These are phyloP conservation scores for Thalassiosira mediterranea DNA, from an alignment of 352 stramenopile genomes.

Conservation along the genomic window DNA sequence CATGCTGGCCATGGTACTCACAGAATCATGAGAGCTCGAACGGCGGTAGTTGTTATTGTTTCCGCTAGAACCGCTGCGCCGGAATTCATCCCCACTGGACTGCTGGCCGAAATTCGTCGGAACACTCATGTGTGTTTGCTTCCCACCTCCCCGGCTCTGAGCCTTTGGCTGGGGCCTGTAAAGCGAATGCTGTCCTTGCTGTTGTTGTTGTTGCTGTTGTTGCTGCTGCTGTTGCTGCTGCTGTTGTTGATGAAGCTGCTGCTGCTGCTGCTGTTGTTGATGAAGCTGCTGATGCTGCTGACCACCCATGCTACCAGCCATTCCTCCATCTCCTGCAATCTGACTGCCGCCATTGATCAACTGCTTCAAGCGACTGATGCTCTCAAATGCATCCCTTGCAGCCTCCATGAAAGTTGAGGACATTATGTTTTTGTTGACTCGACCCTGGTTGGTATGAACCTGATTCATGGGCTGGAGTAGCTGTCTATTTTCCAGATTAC, in stretches of 20 bases:
- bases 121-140: no score
- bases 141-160: no score
- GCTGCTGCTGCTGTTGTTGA: conserved; percentile 9
- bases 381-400: conserved; percentile 9
- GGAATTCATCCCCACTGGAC: no score
- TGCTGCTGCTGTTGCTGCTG: background rate
- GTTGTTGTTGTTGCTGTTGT: background rate
- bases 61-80: no score
- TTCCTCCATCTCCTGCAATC: background rate
- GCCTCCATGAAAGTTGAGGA: background rate
- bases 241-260: background rate
- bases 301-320: background rate
- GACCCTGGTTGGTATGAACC: background rate
- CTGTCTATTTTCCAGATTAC: no score
- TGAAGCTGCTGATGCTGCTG: background rate
- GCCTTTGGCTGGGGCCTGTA: no score
- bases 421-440: background rate
- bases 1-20: no score
- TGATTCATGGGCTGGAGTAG: background rate
- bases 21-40: no score
- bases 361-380: conserved; percentile 12
- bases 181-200: background rate
- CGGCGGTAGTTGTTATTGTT: no score
- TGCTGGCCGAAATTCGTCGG: no score
- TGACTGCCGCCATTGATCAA: background rate